A percentile compares a stretch with the other conserved stretches of the same genome.
Evolutionary conservation across 495 filamentous ascomycete species (phyloP).

Genomic region (Stereocaulon alpinum): DNA sequence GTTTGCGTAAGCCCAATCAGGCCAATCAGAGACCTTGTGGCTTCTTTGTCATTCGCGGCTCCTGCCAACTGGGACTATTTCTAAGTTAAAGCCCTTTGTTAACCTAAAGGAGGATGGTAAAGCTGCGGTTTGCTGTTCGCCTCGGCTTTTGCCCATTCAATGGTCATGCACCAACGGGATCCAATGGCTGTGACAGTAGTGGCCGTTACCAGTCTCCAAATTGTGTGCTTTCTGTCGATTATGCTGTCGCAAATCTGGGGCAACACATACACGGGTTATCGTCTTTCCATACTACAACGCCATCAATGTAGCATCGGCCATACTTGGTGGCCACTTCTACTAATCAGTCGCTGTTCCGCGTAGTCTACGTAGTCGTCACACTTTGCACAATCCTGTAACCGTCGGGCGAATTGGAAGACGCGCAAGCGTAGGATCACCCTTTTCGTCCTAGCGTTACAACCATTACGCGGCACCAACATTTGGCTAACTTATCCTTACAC

Average conservation of each 20-base stretch:
- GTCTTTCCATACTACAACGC: background rate
- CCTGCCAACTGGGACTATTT: background rate
- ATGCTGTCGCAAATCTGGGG: background rate
- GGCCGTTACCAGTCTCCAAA: background rate
- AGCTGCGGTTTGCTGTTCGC: background rate
- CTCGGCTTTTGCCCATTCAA: background rate
- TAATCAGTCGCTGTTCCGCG: background rate
- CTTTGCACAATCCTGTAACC: background rate
- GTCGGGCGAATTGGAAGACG: background rate
- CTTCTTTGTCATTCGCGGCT: slow-evolving; percentile 1
- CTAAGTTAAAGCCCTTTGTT: background rate
- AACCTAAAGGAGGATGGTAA: background rate
- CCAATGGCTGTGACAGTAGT: slow-evolving; percentile 2
- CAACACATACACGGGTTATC: background rate
- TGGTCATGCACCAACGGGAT: background rate
- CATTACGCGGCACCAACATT: slow-evolving; percentile 3
- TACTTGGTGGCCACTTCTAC: background rate
- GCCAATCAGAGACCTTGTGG: background rate
- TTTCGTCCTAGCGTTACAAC: background rate
- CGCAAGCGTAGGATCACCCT: slow-evolving; percentile 3
- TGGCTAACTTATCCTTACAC: background rate
- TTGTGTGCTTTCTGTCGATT: background rate
- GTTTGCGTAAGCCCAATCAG: background rate
- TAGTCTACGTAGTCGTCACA: background rate
- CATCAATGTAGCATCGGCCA: background rate